Conservation (phyloP, 192 early-diverging fungal species). For the Coemansia sp. region DNA sequence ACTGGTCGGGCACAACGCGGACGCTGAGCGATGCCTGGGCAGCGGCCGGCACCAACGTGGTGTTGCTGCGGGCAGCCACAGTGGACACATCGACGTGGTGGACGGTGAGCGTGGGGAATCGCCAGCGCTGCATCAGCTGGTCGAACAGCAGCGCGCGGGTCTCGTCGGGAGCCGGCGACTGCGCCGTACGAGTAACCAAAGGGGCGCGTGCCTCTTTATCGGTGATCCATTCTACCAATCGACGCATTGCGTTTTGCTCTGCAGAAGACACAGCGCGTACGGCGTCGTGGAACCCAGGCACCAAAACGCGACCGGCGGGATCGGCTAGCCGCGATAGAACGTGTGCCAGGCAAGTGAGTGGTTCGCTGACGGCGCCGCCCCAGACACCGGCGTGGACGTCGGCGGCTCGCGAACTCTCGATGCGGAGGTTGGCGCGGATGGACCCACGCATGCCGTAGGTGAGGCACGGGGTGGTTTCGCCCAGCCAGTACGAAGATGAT, state of each 20-base stretch:
- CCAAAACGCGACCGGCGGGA: conserved; percentile 59
- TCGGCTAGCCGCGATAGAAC: conserved; percentile 61
- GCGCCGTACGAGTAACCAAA: conserved; percentile 29
- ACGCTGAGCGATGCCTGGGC: conserved; percentile 72
- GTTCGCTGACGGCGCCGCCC: conserved; percentile 74
- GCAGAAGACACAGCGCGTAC: conserved; percentile 58
- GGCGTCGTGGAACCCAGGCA: conserved; percentile 71
- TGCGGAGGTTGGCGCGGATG: conserved; percentile 63
- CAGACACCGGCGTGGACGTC: conserved; percentile 78
- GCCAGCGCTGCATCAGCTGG: conserved; percentile 73
- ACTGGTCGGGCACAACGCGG: conserved; percentile 77
- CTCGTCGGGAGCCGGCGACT: conserved; percentile 8
- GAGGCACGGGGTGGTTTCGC: conserved; percentile 73
- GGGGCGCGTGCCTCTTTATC: conserved; percentile 36
- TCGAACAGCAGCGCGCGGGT: conserved; percentile 44
- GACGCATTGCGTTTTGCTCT: conserved; percentile 62
- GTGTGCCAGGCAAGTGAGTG: conserved; percentile 69
- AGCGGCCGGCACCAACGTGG: conserved; percentile 69
- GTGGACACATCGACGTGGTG: conserved; percentile 77
- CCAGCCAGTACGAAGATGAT: conserved; percentile 80
- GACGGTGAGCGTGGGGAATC: conserved; percentile 71
- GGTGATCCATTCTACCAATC: conserved; percentile 34
- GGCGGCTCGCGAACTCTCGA: conserved; percentile 51
- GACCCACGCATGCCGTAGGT: conserved; percentile 80
- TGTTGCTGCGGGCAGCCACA: conserved; percentile 59